Percentiles rank a stretch among this genome's conserved stretches.
Conservation (phyloP, 805 yeast genomes). For the Kregervanrija pseudodelftensis region DNA sequence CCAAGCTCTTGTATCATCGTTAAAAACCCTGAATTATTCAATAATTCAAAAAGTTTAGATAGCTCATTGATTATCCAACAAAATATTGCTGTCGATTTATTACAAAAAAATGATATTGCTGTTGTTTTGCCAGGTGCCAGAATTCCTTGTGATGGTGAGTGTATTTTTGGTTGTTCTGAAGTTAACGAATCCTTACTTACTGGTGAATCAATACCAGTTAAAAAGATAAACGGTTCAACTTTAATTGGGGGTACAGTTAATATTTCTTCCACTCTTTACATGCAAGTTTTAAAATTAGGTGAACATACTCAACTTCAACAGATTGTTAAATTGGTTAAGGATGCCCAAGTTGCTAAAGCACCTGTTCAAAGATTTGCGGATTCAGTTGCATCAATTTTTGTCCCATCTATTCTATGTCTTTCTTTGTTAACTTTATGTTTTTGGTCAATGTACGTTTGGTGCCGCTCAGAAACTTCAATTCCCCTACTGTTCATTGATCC, state of each 20-base stretch:
- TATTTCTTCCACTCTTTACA: conserved; percentile 63
- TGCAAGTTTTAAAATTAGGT: conserved; percentile 67
- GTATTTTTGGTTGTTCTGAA: conserved; percentile 72
- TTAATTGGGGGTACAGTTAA: conserved; percentile 92
- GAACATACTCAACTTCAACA: conserved; percentile 81
- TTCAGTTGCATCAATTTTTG: conserved; percentile 75
- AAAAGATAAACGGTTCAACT: conserved; percentile 49
- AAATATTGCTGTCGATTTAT: conserved; percentile 61
- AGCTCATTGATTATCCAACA: conserved; percentile 30
- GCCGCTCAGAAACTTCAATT: conserved; percentile 7
- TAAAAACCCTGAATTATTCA: conserved; percentile 29
- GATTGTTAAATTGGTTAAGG: conserved; percentile 77
- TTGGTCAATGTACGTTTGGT: conserved; percentile 43
- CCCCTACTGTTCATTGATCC: conserved; percentile 24
- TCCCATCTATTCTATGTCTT: conserved; percentile 61
- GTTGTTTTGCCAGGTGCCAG: conserved; percentile 79
- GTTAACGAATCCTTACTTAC: conserved; percentile 86
- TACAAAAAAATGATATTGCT: conserved; percentile 73
- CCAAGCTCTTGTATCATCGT: conserved; percentile 71
- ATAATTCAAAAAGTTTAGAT: conserved; percentile 4
- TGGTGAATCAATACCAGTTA: conserved; percentile 80
- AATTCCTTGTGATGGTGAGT: conserved; percentile 86
- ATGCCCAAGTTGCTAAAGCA: conserved; percentile 83
- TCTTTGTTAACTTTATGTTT: conserved; percentile 58
- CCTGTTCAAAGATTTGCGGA: conserved; percentile 92